A percentile compares a stretch with the other conserved stretches of the same genome.
phyloP scores from a whole-genome alignment of 2,329 filamentous ascomycete species.

The Iodosphaeria phyllophila region DNA sequence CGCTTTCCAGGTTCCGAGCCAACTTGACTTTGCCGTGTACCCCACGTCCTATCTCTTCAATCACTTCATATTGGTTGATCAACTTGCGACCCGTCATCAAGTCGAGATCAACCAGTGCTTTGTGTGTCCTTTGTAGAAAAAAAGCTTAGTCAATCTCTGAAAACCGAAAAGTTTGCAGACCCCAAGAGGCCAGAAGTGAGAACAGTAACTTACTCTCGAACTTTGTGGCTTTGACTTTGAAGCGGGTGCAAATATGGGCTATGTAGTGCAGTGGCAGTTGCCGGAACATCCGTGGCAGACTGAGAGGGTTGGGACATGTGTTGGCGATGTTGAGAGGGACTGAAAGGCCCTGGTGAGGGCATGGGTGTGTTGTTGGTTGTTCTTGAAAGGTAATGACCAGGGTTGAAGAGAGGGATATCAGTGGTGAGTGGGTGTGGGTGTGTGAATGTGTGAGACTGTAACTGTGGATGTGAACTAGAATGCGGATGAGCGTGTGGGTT shows the following conservation, averaged over 20 bases:
- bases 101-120: constrained; percentile 80
- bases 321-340: constrained; percentile 25
- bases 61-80: constrained; percentile 95
- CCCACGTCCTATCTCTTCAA: constrained; percentile 87
- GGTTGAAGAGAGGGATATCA: constrained; percentile 15
- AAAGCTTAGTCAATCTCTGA: constrained; percentile 1
- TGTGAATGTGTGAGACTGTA: constrained; percentile 10
- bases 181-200: constrained; percentile 1
- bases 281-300: constrained; percentile 32
- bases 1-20: constrained; percentile 59
- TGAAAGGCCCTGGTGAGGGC: constrained; percentile 44
- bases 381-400: constrained; percentile 23
- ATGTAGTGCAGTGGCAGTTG: constrained; percentile 26
- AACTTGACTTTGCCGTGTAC: constrained; percentile 97
- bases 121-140: constrained; percentile 47
- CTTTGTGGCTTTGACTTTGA: constrained; percentile 53
- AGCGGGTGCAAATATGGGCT: constrained; percentile 52
- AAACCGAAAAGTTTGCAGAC: no score
- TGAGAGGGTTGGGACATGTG: constrained; percentile 19
- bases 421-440: constrained; percentile 17
- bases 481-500: no score
- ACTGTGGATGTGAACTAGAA: constrained; percentile 10
- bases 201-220: constrained; percentile 47
- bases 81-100: constrained; percentile 78
- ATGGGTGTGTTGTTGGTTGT: constrained; percentile 37